phyloP scores from a whole-genome alignment of 352 stramenopile genomes.

The Blastocystis sp. region DNA sequence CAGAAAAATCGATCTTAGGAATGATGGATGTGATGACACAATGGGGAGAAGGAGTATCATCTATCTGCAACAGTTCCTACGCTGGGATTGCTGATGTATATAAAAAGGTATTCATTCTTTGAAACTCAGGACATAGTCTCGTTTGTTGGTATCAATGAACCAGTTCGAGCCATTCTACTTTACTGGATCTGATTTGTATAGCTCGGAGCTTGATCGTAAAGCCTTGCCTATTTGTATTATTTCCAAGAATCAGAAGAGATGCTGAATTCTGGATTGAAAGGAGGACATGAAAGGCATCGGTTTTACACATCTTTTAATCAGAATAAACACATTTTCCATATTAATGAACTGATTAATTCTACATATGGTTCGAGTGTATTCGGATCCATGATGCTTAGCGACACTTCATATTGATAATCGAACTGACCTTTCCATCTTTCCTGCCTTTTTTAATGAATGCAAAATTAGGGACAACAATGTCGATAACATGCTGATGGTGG shows the following conservation, averaged over 20 bases:
- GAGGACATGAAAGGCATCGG: not conserved
- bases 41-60: constrained; percentile 21
- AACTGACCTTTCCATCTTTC: constrained; percentile 13
- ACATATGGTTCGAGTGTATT: not conserved
- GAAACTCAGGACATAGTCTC: not conserved
- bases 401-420: constrained; percentile 47
- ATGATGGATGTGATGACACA: constrained; percentile 50
- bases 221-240: not conserved
- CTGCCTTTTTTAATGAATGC: constrained; percentile 22
- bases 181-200: not conserved
- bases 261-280: not conserved
- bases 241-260: not conserved
- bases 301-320: constrained; percentile 4
- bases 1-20: not conserved
- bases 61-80: not conserved
- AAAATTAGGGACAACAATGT: constrained; percentile 36
- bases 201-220: not conserved
- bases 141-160: constrained; percentile 48
- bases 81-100: not conserved
- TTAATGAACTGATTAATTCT: constrained; percentile 32
- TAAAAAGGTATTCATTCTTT: not conserved
- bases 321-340: constrained; percentile 44
- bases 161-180: constrained; percentile 14
- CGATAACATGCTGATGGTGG: constrained; percentile 10
- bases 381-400: not conserved